A percentile compares a stretch with the other conserved stretches of the same genome.
Evolutionary conservation across 2,329 filamentous ascomycete genomes (phyloP).

Genomic region (Ceratocystis diversiconidia): DNA sequence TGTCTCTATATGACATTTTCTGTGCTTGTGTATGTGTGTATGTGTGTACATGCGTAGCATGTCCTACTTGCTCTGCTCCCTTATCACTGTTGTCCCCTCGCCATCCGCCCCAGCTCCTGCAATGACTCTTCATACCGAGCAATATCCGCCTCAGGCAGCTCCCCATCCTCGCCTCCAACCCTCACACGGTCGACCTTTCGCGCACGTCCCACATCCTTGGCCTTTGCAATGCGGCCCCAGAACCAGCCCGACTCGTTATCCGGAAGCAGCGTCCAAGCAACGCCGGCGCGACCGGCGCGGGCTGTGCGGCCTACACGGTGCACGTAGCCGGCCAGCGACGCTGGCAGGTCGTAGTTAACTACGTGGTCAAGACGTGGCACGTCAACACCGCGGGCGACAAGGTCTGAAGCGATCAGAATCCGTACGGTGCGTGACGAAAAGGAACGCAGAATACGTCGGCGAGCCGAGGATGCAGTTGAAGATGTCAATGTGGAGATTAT

Average conservation of each 20-base stretch:
- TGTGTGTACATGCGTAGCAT: too few relatives aligned
- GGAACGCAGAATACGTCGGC: conserved; percentile 51
- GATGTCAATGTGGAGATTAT: conserved; percentile 61
- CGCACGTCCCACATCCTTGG: conserved; percentile 34
- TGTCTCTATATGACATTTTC: background rate
- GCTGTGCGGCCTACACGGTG: conserved; percentile 88
- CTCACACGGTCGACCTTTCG: conserved; percentile 35
- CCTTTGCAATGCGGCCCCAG: conserved; percentile 62
- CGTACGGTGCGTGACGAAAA: conserved; percentile 55
- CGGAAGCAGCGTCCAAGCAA: conserved; percentile 75
- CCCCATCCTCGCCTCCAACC: conserved; percentile 24
- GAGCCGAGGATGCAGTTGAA: conserved; percentile 56
- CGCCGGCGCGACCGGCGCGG: conserved; percentile 58
- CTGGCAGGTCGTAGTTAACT: conserved; percentile 84
- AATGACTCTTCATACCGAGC: conserved; percentile 42
- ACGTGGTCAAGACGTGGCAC: conserved; percentile 67
- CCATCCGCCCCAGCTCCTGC: conserved; percentile 47
- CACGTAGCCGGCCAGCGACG: conserved; percentile 68
- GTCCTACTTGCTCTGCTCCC: too few relatives aligned
- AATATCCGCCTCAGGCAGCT: conserved; percentile 35
- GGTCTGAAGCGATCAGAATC: conserved; percentile 78
- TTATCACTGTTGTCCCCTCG: conserved; percentile 22
- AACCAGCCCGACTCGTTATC: conserved; percentile 84
- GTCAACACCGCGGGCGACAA: conserved; percentile 85
- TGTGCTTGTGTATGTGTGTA: background rate